phyloP scores from a whole-genome alignment of 371 early-diverging fungal species.

The Haplosporangium sp. region DNA sequence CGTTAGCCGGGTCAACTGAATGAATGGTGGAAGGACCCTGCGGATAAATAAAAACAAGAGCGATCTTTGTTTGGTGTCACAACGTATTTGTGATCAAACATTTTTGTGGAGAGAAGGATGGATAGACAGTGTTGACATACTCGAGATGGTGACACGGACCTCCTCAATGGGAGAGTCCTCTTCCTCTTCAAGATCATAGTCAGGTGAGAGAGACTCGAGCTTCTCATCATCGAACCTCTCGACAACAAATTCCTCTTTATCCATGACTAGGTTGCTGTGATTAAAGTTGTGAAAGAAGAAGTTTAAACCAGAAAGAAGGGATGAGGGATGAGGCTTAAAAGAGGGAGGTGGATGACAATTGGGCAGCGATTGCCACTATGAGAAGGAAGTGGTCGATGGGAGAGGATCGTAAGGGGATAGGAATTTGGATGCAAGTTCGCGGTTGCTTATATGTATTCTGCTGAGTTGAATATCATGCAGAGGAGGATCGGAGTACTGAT shows the following conservation, averaged over 20 bases:
- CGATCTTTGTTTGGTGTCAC: not conserved
- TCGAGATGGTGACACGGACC: conserved; percentile 76
- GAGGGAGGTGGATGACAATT: not conserved
- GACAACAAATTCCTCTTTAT: conserved; percentile 28
- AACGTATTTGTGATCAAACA: not conserved
- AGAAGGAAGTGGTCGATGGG: not conserved
- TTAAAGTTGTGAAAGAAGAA: not conserved
- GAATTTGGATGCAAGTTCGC: not conserved
- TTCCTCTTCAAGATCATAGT: conserved; percentile 68
- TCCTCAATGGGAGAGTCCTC: conserved; percentile 82
- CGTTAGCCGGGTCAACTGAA: not conserved
- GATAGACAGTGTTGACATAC: conserved; percentile 36
- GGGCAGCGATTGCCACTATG: not conserved
- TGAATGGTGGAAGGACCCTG: not conserved
- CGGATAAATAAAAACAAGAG: not conserved
- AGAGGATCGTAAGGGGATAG: conserved; percentile 6
- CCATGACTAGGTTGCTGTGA: conserved; percentile 17
- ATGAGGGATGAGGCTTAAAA: not conserved
- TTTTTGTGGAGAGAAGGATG: not conserved
- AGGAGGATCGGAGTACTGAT: not conserved
- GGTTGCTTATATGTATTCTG: not conserved
- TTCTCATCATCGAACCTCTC: conserved; percentile 46
- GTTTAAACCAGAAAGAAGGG: not conserved
- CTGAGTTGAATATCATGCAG: not conserved
- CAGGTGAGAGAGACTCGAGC: conserved; percentile 58